Conservation (phyloP, 768 basidiomycete species). For the Lyophyllum shimeji region DNA sequence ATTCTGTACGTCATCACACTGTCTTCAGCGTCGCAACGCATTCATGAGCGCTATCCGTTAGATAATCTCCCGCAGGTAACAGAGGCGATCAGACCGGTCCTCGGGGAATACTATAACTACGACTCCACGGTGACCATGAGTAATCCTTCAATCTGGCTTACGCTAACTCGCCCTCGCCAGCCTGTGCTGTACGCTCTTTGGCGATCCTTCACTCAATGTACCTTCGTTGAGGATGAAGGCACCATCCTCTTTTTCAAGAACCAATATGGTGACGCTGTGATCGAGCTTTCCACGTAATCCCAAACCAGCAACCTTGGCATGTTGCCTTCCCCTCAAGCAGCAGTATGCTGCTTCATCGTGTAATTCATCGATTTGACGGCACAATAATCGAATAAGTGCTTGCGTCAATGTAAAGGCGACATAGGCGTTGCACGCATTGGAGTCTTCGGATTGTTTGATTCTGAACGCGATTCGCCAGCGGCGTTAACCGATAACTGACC, state of each 20-base stretch:
- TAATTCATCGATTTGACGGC: background rate
- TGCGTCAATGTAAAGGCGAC: background rate
- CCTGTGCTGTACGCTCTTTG: slow-evolving; percentile 48
- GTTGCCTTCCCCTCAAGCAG: background rate
- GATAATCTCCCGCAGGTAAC: slow-evolving; percentile 52
- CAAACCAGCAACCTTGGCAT: background rate
- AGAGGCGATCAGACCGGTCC: slow-evolving; percentile 44
- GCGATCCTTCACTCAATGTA: slow-evolving; percentile 59
- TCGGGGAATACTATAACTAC: slow-evolving; percentile 57
- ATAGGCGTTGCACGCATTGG: background rate
- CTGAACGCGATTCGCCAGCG: background rate
- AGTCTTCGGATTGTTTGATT: background rate
- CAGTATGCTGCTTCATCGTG: background rate
- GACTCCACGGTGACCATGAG: slow-evolving; percentile 48
- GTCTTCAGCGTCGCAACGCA: background rate
- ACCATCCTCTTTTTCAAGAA: slow-evolving; percentile 57
- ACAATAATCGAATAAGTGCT: background rate
- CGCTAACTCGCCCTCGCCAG: no score
- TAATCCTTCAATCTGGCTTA: background rate
- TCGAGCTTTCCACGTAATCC: slow-evolving; percentile 18
- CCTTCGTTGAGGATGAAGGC: slow-evolving; percentile 57
- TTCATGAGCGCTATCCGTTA: slow-evolving; percentile 16
- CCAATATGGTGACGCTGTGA: slow-evolving; percentile 39
- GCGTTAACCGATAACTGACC: background rate
- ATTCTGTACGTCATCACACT: slow-evolving; percentile 46